Evolutionary conservation across 345 rosid species (phyloP).

Genomic region (Microcos paniculata): DNA sequence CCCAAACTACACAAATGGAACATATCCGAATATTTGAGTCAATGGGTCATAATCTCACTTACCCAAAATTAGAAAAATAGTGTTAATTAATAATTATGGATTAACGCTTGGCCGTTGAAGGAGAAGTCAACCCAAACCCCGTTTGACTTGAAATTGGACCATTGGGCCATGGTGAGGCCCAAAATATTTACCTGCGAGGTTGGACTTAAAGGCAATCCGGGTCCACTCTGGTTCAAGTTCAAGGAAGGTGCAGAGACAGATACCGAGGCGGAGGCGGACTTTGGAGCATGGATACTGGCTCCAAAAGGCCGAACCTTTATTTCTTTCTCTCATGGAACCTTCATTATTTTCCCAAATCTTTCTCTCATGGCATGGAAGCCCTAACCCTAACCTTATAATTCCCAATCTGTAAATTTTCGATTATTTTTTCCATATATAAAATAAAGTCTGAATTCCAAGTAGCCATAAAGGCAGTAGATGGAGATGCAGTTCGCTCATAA

Average conservation of each 20-base stretch:
- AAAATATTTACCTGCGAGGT: not conserved
- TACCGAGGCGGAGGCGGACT: not conserved
- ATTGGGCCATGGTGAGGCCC: not conserved
- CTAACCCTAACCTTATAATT: not conserved
- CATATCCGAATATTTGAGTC: too few species aligned
- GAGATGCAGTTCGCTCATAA: conserved; percentile 50
- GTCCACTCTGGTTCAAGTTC: not conserved
- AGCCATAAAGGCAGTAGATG: conserved; percentile 20
- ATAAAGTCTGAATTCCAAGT: not conserved
- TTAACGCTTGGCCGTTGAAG: too few species aligned
- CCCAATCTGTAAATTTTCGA: not conserved
- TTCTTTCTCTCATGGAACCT: not conserved
- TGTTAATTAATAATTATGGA: too few species aligned
- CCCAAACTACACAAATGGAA: too few species aligned
- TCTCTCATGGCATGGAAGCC: not conserved
- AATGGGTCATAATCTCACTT: too few species aligned
- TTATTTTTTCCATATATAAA: conserved; percentile 7
- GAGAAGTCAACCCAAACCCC: too few species aligned
- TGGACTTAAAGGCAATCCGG: not conserved
- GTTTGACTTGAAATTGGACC: too few species aligned
- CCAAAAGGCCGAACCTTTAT: not conserved
- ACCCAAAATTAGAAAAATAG: too few species aligned
- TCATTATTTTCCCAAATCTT: not conserved
- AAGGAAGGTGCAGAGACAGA: not conserved
- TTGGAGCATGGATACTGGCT: not conserved